These are phyloP conservation scores for Orbilia brochopaga DNA, from an alignment of 2,329 filamentous ascomycete genomes.

Conservation along the genomic window DNA sequence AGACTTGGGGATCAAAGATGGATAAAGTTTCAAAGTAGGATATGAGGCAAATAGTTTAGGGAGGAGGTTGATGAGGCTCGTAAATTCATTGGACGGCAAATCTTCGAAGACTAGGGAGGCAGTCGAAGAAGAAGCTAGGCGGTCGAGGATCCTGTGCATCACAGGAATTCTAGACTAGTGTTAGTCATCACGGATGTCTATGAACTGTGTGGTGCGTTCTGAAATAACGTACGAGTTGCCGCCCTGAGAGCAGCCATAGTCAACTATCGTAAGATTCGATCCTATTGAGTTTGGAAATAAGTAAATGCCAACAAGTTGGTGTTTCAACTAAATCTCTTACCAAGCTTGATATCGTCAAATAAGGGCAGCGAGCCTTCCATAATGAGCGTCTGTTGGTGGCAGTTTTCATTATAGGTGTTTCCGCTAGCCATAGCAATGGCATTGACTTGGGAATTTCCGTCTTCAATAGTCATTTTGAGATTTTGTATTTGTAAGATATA, in stretches of 20 bases:
- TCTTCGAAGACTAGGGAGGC: conserved; percentile 11
- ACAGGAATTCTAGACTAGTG: neutral
- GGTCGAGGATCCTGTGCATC: neutral
- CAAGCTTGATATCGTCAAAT: conserved; percentile 2
- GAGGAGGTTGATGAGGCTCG: conserved; percentile 12
- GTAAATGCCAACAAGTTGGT: neutral
- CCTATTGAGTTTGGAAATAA: neutral
- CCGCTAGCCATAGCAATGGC: neutral
- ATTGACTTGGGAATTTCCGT: neutral
- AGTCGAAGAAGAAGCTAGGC: neutral
- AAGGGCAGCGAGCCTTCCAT: neutral
- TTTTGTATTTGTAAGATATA: too few species aligned
- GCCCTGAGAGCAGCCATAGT: conserved; percentile 11
- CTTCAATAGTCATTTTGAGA: conserved; percentile 1
- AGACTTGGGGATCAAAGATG: conserved; percentile 8
- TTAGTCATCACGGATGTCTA: too few species aligned
- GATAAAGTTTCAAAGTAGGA: neutral
- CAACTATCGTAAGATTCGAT: conserved; percentile 1
- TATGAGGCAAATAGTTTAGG: neutral
- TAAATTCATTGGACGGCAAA: conserved; percentile 7
- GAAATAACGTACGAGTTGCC: too few species aligned
- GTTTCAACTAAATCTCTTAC: too few species aligned
- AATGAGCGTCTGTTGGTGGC: neutral
- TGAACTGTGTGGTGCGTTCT: neutral
- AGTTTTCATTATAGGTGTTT: conserved; percentile 15